Evolutionary conservation across 108 stramenopile species (phyloP).

Genomic region (Pseudonitzschia multistriata): DNA sequence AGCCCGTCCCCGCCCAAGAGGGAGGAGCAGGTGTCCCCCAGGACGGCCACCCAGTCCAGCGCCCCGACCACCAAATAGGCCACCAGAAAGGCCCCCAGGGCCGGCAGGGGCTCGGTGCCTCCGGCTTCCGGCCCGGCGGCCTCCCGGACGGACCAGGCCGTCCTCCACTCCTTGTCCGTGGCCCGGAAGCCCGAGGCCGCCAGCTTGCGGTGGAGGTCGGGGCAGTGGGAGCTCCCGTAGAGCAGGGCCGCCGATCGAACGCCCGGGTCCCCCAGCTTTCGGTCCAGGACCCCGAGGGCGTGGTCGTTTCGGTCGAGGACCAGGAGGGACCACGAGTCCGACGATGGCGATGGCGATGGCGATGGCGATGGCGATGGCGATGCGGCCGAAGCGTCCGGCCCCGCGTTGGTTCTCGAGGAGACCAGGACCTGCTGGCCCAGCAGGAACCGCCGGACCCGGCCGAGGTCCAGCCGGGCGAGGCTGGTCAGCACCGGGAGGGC

Average conservation of each 20-base stretch:
- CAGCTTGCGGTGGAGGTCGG: slow-evolving; percentile 58
- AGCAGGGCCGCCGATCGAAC: slow-evolving; percentile 40
- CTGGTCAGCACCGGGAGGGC: slow-evolving; percentile 22
- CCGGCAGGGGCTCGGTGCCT: not conserved
- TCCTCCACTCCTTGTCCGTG: slow-evolving; percentile 60
- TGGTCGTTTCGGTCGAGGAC: slow-evolving; percentile 68
- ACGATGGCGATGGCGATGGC: slow-evolving; percentile 23
- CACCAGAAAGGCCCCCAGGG: slow-evolving; percentile 42
- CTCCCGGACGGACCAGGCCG: slow-evolving; percentile 55
- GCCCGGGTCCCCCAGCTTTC: slow-evolving; percentile 17
- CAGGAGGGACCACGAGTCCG: slow-evolving; percentile 35
- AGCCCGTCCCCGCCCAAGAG: slow-evolving; percentile 12
- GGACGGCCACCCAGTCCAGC: slow-evolving; percentile 77
- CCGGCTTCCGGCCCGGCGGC: not conserved
- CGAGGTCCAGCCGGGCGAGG: slow-evolving; percentile 22
- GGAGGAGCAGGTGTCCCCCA: slow-evolving; percentile 37
- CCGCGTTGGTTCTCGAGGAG: slow-evolving; percentile 15
- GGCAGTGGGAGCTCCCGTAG: slow-evolving; percentile 77
- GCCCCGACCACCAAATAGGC: slow-evolving; percentile 68
- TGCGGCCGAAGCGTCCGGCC: not conserved
- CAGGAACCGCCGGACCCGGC: slow-evolving; percentile 45
- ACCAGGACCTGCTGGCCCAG: slow-evolving; percentile 73
- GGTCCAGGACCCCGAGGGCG: slow-evolving; percentile 53
- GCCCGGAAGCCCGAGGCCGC: slow-evolving; percentile 47
- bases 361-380: slow-evolving; percentile 22